These are phyloP conservation scores for Globisporangium perplexum DNA, from an alignment of 352 stramenopile genomes.

Conservation along the genomic window DNA sequence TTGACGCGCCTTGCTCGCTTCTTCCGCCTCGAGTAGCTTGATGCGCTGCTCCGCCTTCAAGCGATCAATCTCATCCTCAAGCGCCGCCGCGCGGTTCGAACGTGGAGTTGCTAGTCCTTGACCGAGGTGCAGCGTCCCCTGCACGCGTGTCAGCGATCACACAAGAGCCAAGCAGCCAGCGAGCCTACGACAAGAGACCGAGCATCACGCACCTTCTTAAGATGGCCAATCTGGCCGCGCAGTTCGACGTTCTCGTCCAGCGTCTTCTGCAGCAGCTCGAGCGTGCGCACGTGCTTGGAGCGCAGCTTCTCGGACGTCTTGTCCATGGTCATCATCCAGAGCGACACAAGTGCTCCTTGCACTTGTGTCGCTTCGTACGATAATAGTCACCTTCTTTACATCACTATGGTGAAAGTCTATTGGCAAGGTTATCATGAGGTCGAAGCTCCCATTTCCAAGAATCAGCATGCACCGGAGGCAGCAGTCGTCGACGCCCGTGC, in stretches of 20 bases:
- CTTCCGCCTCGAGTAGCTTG: constrained; percentile 30
- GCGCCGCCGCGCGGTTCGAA: constrained; percentile 36
- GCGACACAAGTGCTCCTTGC: too few relatives aligned
- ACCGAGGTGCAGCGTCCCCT: constrained; percentile 42
- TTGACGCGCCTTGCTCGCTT: constrained; percentile 21
- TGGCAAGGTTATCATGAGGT: background rate
- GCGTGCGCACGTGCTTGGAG: constrained; percentile 75
- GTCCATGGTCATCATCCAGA: constrained; percentile 45
- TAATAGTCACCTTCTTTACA: too few relatives aligned
- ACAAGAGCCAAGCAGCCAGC: too few relatives aligned
- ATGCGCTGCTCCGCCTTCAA: constrained; percentile 39
- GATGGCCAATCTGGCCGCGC: constrained; percentile 30
- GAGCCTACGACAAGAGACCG: too few relatives aligned
- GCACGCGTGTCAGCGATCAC: background rate
- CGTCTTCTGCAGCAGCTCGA: constrained; percentile 76
- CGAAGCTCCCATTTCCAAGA: too few relatives aligned
- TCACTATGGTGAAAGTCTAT: too few relatives aligned
- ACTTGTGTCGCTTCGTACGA: background rate
- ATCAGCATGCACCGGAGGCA: background rate
- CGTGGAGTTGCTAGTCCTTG: constrained; percentile 18
- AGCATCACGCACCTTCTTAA: constrained; percentile 32
- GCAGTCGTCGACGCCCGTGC: background rate
- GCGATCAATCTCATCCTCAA: constrained; percentile 57
- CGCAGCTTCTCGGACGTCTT: constrained; percentile 62
- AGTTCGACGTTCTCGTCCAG: constrained; percentile 74